phyloP scores from a whole-genome alignment of 1,284 basidiomycete species.

The Tilletia caries region DNA sequence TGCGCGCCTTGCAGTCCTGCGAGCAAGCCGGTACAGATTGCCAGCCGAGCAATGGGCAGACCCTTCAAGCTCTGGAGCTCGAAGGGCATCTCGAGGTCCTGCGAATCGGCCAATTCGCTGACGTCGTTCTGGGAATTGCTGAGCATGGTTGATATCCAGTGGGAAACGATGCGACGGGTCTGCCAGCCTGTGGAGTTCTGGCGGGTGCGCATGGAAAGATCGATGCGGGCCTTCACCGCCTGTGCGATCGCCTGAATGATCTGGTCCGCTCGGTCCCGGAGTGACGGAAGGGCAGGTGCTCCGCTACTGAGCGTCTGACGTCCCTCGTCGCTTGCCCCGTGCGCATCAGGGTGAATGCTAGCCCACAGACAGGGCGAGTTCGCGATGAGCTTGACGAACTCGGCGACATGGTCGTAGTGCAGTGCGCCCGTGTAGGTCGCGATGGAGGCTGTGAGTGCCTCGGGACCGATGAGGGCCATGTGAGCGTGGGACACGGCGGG shows the following conservation, averaged over 20 bases:
- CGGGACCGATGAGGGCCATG: constrained; percentile 38
- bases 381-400: constrained; percentile 37
- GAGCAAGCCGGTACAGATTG: constrained; percentile 42
- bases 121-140: constrained; percentile 23
- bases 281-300: not conserved
- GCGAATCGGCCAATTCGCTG: not conserved
- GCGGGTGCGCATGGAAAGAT: constrained; percentile 30
- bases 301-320: not conserved
- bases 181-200: constrained; percentile 30
- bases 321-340: not conserved
- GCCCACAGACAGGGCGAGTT: constrained; percentile 43
- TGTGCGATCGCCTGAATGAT: constrained; percentile 36
- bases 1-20: constrained; percentile 31
- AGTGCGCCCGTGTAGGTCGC: constrained; percentile 43
- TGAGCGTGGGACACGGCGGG: constrained; percentile 38
- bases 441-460: constrained; percentile 44
- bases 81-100: not conserved
- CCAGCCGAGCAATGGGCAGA: constrained; percentile 35
- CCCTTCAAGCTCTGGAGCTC: constrained; percentile 16
- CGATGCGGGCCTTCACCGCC: constrained; percentile 37
- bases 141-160: constrained; percentile 34
- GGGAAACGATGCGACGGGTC: constrained; percentile 29
- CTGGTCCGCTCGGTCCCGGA: constrained; percentile 25
- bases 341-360: not conserved
- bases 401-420: constrained; percentile 30